Base-by-base conservation (phyloP, 306 rosid species). In the Trifolium fragiferum region DNA sequence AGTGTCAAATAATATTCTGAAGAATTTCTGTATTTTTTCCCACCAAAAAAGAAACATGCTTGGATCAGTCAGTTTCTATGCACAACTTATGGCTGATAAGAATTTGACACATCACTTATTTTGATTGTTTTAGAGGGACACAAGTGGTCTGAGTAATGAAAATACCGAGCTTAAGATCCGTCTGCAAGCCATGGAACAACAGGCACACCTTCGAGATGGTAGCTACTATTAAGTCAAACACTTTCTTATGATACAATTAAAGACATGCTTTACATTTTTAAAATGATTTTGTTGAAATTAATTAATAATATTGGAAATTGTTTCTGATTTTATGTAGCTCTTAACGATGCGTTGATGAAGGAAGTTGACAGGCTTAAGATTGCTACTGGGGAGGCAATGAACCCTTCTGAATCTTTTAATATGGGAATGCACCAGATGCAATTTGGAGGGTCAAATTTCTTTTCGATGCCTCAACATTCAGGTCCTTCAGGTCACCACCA, bases 181-280 rank as follows among this genome's bases (percentile, higher is more conserved):
- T 6, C 79, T 95, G 70, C 98, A 92, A 81, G 90, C 93, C 79
- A 92, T 95, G 99, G 99, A 95, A 74, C 99, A 95, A 83, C 99
- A 95, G 67, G 99, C 98, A 65, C 98, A 92, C 75, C 87, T 92
- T 82, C 96, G 98, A 8, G 97, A 95, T 69, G 96, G 99, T 95
- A 86, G 78, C 80, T 62, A 53, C 62, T 44, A 20, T 68, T 41
- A 46, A 61, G 23, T 40, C 68, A 44, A n/a, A 73, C 21, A 38
- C 77, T 55, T 76, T 63, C 54, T 62, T 61, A 40, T 63, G 15
- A 63, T 33, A 14, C 66, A 69, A 7, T 68, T 43, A 32, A 35
- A 30, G 64, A 30, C 75, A 57, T 33, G 44, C 46, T 60, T 47
- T 49, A 23, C 68, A 76, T 51, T 65, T 53, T 49, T 27, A 4